phyloP scores from a whole-genome alignment of 179 eudicot genomes.

The Monotropa hypopitys region DNA sequence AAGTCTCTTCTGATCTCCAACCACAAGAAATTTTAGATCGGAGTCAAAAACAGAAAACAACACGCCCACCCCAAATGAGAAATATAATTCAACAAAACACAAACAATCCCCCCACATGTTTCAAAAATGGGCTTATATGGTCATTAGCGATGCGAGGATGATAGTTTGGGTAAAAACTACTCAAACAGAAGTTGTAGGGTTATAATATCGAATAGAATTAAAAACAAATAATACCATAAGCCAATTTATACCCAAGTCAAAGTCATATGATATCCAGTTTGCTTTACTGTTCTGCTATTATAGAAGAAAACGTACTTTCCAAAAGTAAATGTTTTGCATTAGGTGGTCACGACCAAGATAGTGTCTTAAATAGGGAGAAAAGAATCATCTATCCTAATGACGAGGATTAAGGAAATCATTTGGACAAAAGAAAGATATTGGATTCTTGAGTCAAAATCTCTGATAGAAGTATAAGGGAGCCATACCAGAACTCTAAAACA shows the following conservation, averaged over 20 bases:
- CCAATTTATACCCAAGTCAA: not conserved
- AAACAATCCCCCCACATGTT: not conserved
- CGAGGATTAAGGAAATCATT: not conserved
- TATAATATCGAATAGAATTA: not conserved
- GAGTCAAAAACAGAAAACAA: not conserved
- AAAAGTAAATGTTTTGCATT: not conserved
- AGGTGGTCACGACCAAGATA: not conserved
- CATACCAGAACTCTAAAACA: not conserved
- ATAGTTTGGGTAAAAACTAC: not conserved
- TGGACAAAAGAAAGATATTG: not conserved
- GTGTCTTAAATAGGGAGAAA: not conserved
- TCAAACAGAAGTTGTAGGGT: not conserved
- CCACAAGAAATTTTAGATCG: not conserved
- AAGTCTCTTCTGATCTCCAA: not conserved
- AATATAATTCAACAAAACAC: not conserved
- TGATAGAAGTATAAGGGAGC: not conserved
- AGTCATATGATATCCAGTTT: not conserved
- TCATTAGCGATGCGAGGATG: not conserved
- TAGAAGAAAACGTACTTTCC: not conserved
- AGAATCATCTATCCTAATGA: not conserved
- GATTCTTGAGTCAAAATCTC: not conserved
- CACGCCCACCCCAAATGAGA: not conserved
- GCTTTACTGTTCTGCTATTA: not conserved
- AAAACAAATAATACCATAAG: not conserved
- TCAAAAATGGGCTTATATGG: not conserved